A percentile compares a stretch with the other conserved stretches of the same genome.
Evolutionary conservation across 352 stramenopile species (phyloP).

Genomic region (Phytophthora multivora): DNA sequence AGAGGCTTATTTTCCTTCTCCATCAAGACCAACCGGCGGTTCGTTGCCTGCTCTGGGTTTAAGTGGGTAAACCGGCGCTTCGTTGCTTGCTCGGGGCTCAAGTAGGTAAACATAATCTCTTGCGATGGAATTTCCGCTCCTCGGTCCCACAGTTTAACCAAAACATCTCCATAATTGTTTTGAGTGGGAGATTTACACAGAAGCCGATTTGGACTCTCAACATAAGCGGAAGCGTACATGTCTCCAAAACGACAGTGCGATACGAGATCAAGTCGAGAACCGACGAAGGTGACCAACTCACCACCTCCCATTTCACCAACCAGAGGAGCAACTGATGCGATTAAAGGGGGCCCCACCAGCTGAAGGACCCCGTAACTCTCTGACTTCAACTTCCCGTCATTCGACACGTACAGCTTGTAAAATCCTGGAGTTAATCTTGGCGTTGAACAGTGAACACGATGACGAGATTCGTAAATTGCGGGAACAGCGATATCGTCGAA

Average conservation of each 20-base stretch:
- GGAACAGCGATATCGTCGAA: slow-evolving; percentile 40
- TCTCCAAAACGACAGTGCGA: slow-evolving; percentile 79
- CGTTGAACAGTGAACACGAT: slow-evolving; percentile 42
- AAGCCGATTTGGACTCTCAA: slow-evolving; percentile 32
- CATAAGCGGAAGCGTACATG: slow-evolving; percentile 27
- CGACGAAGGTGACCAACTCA: slow-evolving; percentile 45
- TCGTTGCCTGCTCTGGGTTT: no score
- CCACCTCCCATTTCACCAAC: slow-evolving; percentile 44
- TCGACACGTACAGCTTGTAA: slow-evolving; percentile 50
- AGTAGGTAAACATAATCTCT: slow-evolving; percentile 52
- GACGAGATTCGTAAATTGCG: slow-evolving; percentile 42
- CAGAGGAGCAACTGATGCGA: slow-evolving; percentile 41
- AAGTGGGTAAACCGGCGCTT: not conserved
- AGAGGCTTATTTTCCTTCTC: not conserved
- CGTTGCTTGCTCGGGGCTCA: slow-evolving; percentile 22
- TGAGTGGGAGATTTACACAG: slow-evolving; percentile 50
- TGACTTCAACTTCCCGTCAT: slow-evolving; percentile 55
- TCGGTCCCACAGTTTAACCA: slow-evolving; percentile 47
- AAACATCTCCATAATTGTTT: slow-evolving; percentile 36
- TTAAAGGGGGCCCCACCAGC: slow-evolving; percentile 54
- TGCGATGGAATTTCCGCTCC: slow-evolving; percentile 45
- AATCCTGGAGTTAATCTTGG: slow-evolving; percentile 33
- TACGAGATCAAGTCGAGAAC: slow-evolving; percentile 54
- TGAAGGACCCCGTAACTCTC: slow-evolving; percentile 39
- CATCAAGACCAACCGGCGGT: no score